Evolutionary conservation across 2,329 filamentous ascomycete species (phyloP).

Genomic region (Talaromyces sp.): DNA sequence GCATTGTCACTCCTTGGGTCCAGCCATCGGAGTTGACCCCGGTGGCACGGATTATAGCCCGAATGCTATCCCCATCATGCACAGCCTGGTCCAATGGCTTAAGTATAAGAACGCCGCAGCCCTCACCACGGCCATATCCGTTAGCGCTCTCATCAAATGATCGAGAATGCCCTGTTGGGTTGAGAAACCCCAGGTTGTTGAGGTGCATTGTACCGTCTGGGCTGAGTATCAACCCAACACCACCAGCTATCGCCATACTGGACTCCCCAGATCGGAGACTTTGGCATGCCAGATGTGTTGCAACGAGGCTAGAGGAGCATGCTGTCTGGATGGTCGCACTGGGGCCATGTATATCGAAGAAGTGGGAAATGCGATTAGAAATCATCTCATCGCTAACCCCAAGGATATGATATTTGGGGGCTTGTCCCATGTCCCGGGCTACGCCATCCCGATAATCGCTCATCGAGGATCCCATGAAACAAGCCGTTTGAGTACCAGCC

Average conservation of each 20-base stretch:
- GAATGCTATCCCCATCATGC: slow-evolving; percentile 45
- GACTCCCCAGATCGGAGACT: slow-evolving; percentile 16
- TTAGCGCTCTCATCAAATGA: slow-evolving; percentile 48
- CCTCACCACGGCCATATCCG: slow-evolving; percentile 56
- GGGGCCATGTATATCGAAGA: slow-evolving; percentile 9
- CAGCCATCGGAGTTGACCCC: slow-evolving; percentile 35
- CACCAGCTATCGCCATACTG: slow-evolving; percentile 27
- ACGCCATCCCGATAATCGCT: neutral
- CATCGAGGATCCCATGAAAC: neutral
- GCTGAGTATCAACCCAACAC: slow-evolving; percentile 28
- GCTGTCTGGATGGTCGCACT: slow-evolving; percentile 50
- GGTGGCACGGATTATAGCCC: slow-evolving; percentile 35
- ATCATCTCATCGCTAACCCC: slow-evolving; percentile 33
- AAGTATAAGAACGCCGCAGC: slow-evolving; percentile 51
- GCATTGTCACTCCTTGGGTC: slow-evolving; percentile 32
- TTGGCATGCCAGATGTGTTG: slow-evolving; percentile 22
- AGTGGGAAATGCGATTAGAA: slow-evolving; percentile 37
- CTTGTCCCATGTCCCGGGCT: neutral
- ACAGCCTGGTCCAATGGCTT: slow-evolving; percentile 54
- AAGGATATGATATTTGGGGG: slow-evolving; percentile 8
- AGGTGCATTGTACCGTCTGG: slow-evolving; percentile 21
- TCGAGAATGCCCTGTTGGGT: slow-evolving; percentile 52
- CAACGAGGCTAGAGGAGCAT: slow-evolving; percentile 45
- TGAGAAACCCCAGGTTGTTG: slow-evolving; percentile 42
- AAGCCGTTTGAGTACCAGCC: slow-evolving; percentile 3